Base-by-base conservation (phyloP, 495 filamentous ascomycete genomes). In the Arthonia radiata region DNA sequence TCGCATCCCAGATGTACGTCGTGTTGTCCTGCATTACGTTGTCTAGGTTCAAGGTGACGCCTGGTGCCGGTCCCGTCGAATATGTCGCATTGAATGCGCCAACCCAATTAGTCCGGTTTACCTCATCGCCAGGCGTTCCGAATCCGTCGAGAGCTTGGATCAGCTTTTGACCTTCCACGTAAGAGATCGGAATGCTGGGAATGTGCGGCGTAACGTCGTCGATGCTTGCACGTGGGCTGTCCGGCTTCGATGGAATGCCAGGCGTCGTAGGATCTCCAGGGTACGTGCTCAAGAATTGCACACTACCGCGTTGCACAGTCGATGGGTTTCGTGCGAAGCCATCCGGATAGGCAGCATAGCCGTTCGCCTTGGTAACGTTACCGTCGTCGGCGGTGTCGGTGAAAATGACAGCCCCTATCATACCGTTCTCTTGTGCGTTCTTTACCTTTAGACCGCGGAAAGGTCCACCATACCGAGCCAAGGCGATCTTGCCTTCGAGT, bases 381-480 rank as follows among this genome's bases (percentile, higher is more conserved):
- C 76, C 78, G 49, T 97, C 86, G 38, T 83, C 73, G 23, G 81
- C 78, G 1, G 86, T 86, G 44, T 97, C 89, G 21, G 56, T 68
- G 47, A 82, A 97, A 4, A 92, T 58, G 23, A 94, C 49, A 13
- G 68, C 65, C 4, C 86, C 82, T 14, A 91, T 53, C 71, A 89
- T 86, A 15, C 86, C 89, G 18, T 86, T 58, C 33, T 94, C 81
- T 39, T 89, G 71, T 9, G 86, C 83, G 22, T 78, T 64, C 54
- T 90, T 91, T 27, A 93, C 66, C 47, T 93, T 97, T 33, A 93
- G 52, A 1, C 81, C 86, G 23, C 89, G 61, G 52, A 93, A 93
- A 28, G 81, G 69, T 10, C 57, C 50, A 4, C 86, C 82, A 46
- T 94, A 94, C 38, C 76, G 81, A 28, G 62, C 66, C 30, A 97